Conservation (phyloP, 495 filamentous ascomycete genomes). For the Talaromyces nanjingensis region DNA sequence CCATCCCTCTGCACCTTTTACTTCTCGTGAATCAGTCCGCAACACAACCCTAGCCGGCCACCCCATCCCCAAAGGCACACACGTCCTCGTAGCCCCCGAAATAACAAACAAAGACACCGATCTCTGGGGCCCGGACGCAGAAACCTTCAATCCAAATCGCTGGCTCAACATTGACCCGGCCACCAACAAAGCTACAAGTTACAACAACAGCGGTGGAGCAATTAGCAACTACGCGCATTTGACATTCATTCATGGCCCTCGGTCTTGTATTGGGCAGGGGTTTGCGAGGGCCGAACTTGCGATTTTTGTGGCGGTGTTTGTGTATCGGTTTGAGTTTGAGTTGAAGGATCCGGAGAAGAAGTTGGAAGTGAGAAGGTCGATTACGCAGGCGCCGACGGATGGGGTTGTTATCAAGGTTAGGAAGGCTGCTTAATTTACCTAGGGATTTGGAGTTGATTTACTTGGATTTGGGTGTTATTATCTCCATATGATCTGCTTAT, state of each 20-base stretch:
- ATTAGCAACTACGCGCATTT: constrained; percentile 65
- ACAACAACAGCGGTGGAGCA: constrained; percentile 42
- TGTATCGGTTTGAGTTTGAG: constrained; percentile 64
- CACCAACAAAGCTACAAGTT: background rate
- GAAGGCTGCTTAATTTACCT: constrained; percentile 15
- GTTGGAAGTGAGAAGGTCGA: constrained; percentile 48
- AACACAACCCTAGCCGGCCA: constrained; percentile 58
- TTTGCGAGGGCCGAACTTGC: constrained; percentile 85
- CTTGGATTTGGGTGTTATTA: too few relatives aligned
- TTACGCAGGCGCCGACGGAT: constrained; percentile 57
- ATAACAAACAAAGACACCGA: constrained; percentile 65
- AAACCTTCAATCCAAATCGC: constrained; percentile 72
- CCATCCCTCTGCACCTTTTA: constrained; percentile 52
- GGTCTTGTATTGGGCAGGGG: constrained; percentile 70
- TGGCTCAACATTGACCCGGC: constrained; percentile 52
- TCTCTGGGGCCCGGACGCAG: constrained; percentile 79
- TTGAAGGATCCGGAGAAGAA: constrained; percentile 52
- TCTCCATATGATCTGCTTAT: too few relatives aligned
- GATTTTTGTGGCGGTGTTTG: constrained; percentile 66
- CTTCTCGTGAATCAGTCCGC: constrained; percentile 52
- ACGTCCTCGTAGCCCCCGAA: constrained; percentile 40
- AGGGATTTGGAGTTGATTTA: too few relatives aligned
- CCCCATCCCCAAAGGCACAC: constrained; percentile 48
- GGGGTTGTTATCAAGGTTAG: constrained; percentile 53
- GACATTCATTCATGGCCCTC: constrained; percentile 77